Evolutionary conservation across 1,284 basidiomycete species (phyloP).

Genomic region (Malassezia japonica): DNA sequence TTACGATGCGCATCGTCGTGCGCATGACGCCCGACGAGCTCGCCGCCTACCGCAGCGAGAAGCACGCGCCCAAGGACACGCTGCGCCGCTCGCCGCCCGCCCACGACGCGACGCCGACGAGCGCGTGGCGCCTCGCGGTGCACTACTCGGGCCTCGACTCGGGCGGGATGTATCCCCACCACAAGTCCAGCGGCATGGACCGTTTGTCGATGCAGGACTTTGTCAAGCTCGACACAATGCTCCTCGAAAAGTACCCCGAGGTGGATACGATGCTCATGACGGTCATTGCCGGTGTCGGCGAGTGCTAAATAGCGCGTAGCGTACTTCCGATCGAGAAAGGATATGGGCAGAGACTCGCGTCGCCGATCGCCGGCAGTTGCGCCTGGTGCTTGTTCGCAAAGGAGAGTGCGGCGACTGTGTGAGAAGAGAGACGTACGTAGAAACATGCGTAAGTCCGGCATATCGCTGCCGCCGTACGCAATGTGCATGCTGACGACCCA

Average conservation of each 20-base stretch:
- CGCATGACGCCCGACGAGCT: constrained; percentile 51
- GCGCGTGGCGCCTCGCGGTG: constrained; percentile 28
- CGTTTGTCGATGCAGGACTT: constrained; percentile 27
- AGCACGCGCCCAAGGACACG: not conserved
- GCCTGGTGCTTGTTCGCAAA: constrained; percentile 15
- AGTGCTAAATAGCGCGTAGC: constrained; percentile 10
- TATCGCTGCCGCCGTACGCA: not conserved
- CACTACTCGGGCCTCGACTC: constrained; percentile 28
- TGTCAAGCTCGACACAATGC: constrained; percentile 27
- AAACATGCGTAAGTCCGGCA: not conserved
- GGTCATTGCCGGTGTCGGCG: constrained; percentile 35
- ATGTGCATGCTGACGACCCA: constrained; percentile 14
- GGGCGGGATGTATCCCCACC: constrained; percentile 38
- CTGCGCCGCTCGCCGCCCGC: constrained; percentile 7
- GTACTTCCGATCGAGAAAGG: constrained; percentile 12
- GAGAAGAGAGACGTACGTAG: not conserved
- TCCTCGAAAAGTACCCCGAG: constrained; percentile 34
- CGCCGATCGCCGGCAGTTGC: constrained; percentile 4
- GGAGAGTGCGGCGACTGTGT: constrained; percentile 7
- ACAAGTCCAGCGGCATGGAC: constrained; percentile 16
- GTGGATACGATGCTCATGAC: constrained; percentile 44
- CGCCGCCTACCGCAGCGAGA: not conserved
- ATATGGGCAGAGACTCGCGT: constrained; percentile 11
- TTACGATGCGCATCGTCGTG: constrained; percentile 63
- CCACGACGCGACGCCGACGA: constrained; percentile 10